Conservation (phyloP, 495 filamentous ascomycete species). For the Bacidia gigantensis region DNA sequence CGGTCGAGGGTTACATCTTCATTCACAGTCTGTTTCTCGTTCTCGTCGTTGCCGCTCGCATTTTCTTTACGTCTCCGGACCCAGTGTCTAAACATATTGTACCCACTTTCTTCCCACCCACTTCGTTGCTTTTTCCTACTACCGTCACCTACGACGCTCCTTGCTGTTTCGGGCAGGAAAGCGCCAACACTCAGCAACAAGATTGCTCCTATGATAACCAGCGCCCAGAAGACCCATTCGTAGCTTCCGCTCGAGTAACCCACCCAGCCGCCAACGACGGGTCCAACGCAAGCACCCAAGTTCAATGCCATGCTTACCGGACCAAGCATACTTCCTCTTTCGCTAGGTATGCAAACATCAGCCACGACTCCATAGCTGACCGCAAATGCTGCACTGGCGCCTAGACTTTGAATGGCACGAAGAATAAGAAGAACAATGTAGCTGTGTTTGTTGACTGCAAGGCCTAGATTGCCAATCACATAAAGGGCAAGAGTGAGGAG, state of each 20-base stretch:
- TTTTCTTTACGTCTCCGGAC: background rate
- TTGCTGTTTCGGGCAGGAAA: constrained; percentile 51
- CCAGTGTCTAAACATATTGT: background rate
- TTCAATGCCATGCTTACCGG: constrained; percentile 15
- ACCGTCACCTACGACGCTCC: constrained; percentile 64
- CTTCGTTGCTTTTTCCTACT: constrained; percentile 15
- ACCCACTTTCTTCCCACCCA: constrained; percentile 14
- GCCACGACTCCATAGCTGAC: constrained; percentile 22
- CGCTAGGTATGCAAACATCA: constrained; percentile 21
- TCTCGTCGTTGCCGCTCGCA: too few relatives aligned
- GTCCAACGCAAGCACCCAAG: constrained; percentile 13
- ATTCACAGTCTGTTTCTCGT: too few relatives aligned
- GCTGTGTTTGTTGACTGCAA: constrained; percentile 20
- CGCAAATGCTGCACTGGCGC: constrained; percentile 22
- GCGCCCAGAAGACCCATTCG: constrained; percentile 15
- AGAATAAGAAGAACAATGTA: constrained; percentile 25
- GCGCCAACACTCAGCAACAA: constrained; percentile 32
- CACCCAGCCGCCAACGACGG: constrained; percentile 11
- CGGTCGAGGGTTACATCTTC: constrained; percentile 26
- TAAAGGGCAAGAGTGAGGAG: constrained; percentile 24
- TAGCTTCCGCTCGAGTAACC: constrained; percentile 5
- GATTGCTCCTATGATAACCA: constrained; percentile 11
- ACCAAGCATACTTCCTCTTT: constrained; percentile 26
- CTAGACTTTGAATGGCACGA: constrained; percentile 26
- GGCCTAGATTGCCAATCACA: constrained; percentile 22